Evolutionary conservation across 179 eudicot species (phyloP), one percentile per base, ranked within the genome.

Genomic region (Carnegiea gigantea): DNA sequence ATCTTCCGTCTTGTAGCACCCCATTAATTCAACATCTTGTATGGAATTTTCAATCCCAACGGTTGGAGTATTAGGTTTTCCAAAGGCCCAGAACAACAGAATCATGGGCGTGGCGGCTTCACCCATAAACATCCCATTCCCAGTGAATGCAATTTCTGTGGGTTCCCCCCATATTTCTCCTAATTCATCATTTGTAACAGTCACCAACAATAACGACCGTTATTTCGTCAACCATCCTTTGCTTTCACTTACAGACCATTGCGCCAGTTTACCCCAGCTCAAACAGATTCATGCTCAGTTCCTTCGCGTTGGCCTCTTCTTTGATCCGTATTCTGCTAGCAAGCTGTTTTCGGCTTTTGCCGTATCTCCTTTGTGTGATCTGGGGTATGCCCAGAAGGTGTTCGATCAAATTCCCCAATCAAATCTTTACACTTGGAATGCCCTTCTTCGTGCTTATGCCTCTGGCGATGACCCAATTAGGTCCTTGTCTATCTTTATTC

Each of bases 241-340:
- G 38, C 17, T 82, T 43, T 43, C 75, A 38, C 59, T 78, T 36
- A 54, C 85, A 62, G 86, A 89, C n/a, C 73, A 76, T 64, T 89
- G 91, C 76, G 72, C 83, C 15, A 72, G 59, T 28, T 6, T 26
- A 3, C 59, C 64, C 12, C 91, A 87, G 36, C 87, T 87, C 83
- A 85, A 86, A 71, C 88, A 86, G 82, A 78, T 84, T 68, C 89
- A 89, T 46, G 92, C 89, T 6, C 85, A 82, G 46, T 86, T 89
- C 82, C 87, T 89, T 62, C 89, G 90, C 4, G 43, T 49, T 23
- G 88, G 90, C n/a, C 79, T 88, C 18, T 88, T 89, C 78, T 85
- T 71, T 48, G 92, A 62, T 62, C 30, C 68, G 3, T 62, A 12
- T 62, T 23, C 28, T 6, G 68, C 68, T 0, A 23, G 68, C 28